Evolutionary conservation across 768 basidiomycete genomes (phyloP), one percentile per base, ranked within the genome.

Genomic region (Erythrobasidium yunnanense): DNA sequence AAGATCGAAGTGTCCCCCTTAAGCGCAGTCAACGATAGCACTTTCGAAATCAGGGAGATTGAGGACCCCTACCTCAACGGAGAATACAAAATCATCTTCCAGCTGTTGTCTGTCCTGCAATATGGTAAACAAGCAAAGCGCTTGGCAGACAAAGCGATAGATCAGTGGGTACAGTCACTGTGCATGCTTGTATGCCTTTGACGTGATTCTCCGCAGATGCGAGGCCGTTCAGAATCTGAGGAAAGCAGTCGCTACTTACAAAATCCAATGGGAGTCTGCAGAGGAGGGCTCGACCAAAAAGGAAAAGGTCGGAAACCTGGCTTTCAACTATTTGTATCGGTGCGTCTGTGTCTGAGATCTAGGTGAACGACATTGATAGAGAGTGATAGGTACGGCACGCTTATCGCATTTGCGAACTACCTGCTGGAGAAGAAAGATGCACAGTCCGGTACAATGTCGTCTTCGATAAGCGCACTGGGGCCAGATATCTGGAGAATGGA

Each of bases 11-110:
- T 69, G 0, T 71, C 69, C 0, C 58, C 68, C 47, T 47, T 67
- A 60, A 32, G 45, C 4, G 47, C 49, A 15, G n/a, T 55, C 0
- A 50, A 66, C 7, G 71, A 71, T 11, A 67, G 68, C 4, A 67
- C 68, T 15, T 22, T 46, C 20, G 68, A 67, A 42, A 20, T 35
- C 45, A 32, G 17, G 46, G 42, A 56, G 56, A 51, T 32, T 66
- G 11, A 50, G 20, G 71, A 74, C n/a, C 70, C 70, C 15, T 70
- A 67, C 27, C 45, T 66, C 56, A 55, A 33, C n/a, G 92, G 92
- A 38, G 92, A 97, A 72, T 99, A 96, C 80, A 96, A 96, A 79
- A 88, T 86, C 2, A 95, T 97, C 69, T 78, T 99, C 45, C 90
- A 92, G 69, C 85, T 99, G 3, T n/a, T 69, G 4, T 66, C 65